Evolutionary conservation across 352 stramenopile species (phyloP).

Genomic region (Hyphochytrium catenoides): DNA sequence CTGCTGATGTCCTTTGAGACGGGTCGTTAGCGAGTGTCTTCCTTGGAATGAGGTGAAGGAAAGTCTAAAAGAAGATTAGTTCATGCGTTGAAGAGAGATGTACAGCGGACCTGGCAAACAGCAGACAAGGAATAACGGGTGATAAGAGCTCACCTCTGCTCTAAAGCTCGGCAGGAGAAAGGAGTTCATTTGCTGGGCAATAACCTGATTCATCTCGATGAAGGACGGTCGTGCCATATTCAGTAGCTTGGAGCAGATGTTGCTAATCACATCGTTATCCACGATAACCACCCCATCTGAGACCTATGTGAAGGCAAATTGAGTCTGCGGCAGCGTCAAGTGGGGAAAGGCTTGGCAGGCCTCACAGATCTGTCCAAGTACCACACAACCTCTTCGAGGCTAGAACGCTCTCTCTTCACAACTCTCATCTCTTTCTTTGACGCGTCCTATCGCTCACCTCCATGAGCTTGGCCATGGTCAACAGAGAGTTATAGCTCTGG

Average conservation of each 20-base stretch:
- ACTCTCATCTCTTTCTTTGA: constrained; percentile 4
- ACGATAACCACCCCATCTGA: constrained; percentile 35
- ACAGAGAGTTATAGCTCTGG: constrained; percentile 68
- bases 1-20: constrained; percentile 7
- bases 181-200: constrained; percentile 28
- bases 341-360: too few species aligned
- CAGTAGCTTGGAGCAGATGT: constrained; percentile 26
- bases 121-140: too few species aligned
- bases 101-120: not conserved
- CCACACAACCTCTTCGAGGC: too few species aligned
- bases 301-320: constrained; percentile 1
- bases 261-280: constrained; percentile 29
- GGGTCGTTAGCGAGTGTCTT: constrained; percentile 10
- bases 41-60: not conserved
- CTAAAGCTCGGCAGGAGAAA: constrained; percentile 24
- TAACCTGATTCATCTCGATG: constrained; percentile 26
- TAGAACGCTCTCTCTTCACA: too few species aligned
- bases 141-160: too few species aligned
- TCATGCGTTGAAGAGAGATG: not conserved
- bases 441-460: constrained; percentile 10
- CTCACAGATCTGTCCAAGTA: too few species aligned
- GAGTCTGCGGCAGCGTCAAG: not conserved
- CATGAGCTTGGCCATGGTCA: constrained; percentile 50
- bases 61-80: not conserved
- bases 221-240: constrained; percentile 28